Percentiles rank a stretch among this genome's conserved stretches.
Conservation (phyloP, 176 grass and related monocot species). For the Hsuehochloa calcarea region DNA sequence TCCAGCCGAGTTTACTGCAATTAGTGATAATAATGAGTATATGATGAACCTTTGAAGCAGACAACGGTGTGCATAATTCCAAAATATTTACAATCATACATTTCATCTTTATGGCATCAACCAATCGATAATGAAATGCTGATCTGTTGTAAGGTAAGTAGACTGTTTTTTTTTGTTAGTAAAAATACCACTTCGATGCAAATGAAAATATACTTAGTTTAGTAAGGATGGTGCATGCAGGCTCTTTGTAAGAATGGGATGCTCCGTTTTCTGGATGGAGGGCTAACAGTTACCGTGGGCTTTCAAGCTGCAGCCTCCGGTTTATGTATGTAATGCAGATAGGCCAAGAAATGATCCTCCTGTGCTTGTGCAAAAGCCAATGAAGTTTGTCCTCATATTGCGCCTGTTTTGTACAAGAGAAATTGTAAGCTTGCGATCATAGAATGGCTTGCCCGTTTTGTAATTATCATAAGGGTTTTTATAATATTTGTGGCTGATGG, state of each 20-base stretch:
- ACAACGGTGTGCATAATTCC: not conserved
- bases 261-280: constrained; percentile 7
- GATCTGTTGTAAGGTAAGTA: constrained; percentile 24
- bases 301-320: constrained; percentile 4
- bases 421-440: constrained; percentile 20
- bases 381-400: not conserved
- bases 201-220: not conserved
- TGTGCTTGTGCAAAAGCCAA: not conserved
- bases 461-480: constrained; percentile 22
- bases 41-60: constrained; percentile 42
- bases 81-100: constrained; percentile 17
- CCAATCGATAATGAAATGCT: not conserved
- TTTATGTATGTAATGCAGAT: constrained; percentile 12
- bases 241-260: constrained; percentile 5
- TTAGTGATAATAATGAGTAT: constrained; percentile 66
- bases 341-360: constrained; percentile 11
- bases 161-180: not conserved
- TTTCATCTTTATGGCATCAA: not conserved
- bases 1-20: constrained; percentile 59
- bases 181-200: not conserved
- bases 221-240: constrained; percentile 7
- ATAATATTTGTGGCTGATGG: not conserved
- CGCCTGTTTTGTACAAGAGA: constrained; percentile 16
- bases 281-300: not conserved
- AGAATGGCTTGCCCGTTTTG: constrained; percentile 30